Evolutionary conservation across 2,329 filamentous ascomycete species (phyloP).

Genomic region (Plenodomus biglobosus): DNA sequence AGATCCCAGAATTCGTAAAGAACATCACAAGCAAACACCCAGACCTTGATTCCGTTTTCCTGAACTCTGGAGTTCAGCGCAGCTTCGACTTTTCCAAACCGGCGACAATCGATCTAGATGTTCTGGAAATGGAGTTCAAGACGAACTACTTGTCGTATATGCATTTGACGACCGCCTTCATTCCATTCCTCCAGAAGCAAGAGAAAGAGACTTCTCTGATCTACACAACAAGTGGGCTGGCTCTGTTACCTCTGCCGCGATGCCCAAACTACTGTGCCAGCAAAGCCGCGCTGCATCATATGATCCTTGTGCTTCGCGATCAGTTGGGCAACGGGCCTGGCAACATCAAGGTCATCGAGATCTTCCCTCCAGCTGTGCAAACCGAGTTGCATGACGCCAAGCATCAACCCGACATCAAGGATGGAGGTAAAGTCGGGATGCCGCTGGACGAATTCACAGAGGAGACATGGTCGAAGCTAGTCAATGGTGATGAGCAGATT

Average conservation of each 20-base stretch:
- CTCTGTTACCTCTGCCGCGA: constrained; percentile 51
- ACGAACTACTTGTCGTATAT: constrained; percentile 56
- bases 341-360: constrained; percentile 57
- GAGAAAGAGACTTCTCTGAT: constrained; percentile 47
- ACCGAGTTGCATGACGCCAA: constrained; percentile 59
- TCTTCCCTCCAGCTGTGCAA: constrained; percentile 59
- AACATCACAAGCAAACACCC: constrained; percentile 50
- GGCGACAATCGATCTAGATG: constrained; percentile 49
- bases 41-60: constrained; percentile 55
- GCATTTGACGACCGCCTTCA: constrained; percentile 53
- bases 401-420: constrained; percentile 57
- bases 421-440: constrained; percentile 56
- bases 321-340: constrained; percentile 51
- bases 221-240: constrained; percentile 55
- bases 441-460: constrained; percentile 56
- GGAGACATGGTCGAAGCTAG: constrained; percentile 52
- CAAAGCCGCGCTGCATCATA: constrained; percentile 59
- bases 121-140: constrained; percentile 50
- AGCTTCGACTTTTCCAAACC: constrained; percentile 54
- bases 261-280: constrained; percentile 58
- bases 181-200: constrained; percentile 53
- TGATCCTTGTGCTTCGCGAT: constrained; percentile 54
- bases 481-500: constrained; percentile 55
- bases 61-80: constrained; percentile 58
- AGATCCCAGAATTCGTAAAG: constrained; percentile 50